Evolutionary conservation across 2,329 filamentous ascomycete genomes (phyloP).

Genomic region (Aureobasidium sp.): DNA sequence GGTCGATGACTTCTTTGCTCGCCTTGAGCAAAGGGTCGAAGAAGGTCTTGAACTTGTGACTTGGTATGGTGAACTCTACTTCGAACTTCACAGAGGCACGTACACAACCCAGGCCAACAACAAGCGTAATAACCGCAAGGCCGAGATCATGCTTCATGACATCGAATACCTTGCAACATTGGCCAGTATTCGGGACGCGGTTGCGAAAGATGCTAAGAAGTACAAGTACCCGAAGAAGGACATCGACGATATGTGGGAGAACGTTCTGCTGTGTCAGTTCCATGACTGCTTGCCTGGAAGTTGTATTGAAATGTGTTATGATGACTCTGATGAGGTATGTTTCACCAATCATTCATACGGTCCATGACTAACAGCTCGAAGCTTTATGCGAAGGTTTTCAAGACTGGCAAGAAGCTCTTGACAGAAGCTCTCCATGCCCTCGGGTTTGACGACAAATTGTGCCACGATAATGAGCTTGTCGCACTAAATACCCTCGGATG

Average conservation of each 20-base stretch:
- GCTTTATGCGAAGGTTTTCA: slow-evolving; percentile 75
- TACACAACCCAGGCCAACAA: slow-evolving; percentile 98
- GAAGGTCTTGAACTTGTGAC: slow-evolving; percentile 68
- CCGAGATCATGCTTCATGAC: slow-evolving; percentile 78
- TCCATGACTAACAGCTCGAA: slow-evolving; percentile 15
- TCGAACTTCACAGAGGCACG: slow-evolving; percentile 92
- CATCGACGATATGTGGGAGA: slow-evolving; percentile 96
- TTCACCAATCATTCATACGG: not conserved
- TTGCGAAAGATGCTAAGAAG: slow-evolving; percentile 26
- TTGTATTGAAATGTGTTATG: slow-evolving; percentile 95
- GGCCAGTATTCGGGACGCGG: slow-evolving; percentile 62
- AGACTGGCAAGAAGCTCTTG: slow-evolving; percentile 63
- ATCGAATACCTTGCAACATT: slow-evolving; percentile 82
- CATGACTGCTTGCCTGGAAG: slow-evolving; percentile 95
- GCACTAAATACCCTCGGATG: slow-evolving; percentile 84
- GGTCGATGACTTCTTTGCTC: slow-evolving; percentile 90
- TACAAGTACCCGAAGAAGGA: slow-evolving; percentile 92
- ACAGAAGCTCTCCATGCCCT: slow-evolving; percentile 61
- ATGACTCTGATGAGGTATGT: slow-evolving; percentile 71
- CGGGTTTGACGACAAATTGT: slow-evolving; percentile 46
- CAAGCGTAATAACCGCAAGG: slow-evolving; percentile 84
- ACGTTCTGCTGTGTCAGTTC: slow-evolving; percentile 86
- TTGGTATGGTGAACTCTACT: slow-evolving; percentile 98
- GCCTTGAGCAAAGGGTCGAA: slow-evolving; percentile 63
- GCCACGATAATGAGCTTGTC: slow-evolving; percentile 40